Evolutionary conservation across 2,329 filamentous ascomycete species (phyloP), one percentile per base, ranked within the genome.

Genomic region (Knoxdaviesia proteae): DNA sequence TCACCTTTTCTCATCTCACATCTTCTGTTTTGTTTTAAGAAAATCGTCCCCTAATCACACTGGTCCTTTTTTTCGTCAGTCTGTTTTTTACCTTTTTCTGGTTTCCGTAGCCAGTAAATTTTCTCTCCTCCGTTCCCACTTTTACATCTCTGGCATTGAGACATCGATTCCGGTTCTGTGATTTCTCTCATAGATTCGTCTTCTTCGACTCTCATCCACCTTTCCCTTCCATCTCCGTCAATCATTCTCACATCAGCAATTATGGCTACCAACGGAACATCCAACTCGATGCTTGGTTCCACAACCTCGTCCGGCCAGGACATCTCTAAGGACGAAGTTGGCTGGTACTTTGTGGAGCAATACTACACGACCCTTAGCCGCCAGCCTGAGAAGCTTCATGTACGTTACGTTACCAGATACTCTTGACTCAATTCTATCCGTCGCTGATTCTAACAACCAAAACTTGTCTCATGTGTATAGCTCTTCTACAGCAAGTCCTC

Each of bases 291-390:
- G 62, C 52, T 59, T 61, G 56, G 59, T 64, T 49, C 59, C 65
- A 53, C 58, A 59, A 8, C 20, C 11, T 38, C 20, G 20, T 38
- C 36, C 42, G 20, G 31, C 32, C 49, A 58, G 60, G 52, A 48
- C 47, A 46, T 45, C 53, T 47, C 69, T 53, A 94, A 94, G 68
- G 86, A 94, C 59, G 84, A 96, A 66, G 86, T 98, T 51, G 90
- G 86, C 61, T 98, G 90, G 90, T 96, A 88, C 67, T 98, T 98
- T 53, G 90, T 98, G 46, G 87, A 96, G 72, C 86, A 94, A 63
- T 98, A 94, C 70, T 98, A 98, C 66, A 96, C 84, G 52, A 98
- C 86, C 48, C 67, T 98, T 56, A 94, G 87, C 75, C 87, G 88
- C 63, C 82, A 69, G 50, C 87, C 90, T 29, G 86, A 94, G 58